Evolutionary conservation across 208 protist species (phyloP).

Genomic region (Trichomonas vaginalis): DNA sequence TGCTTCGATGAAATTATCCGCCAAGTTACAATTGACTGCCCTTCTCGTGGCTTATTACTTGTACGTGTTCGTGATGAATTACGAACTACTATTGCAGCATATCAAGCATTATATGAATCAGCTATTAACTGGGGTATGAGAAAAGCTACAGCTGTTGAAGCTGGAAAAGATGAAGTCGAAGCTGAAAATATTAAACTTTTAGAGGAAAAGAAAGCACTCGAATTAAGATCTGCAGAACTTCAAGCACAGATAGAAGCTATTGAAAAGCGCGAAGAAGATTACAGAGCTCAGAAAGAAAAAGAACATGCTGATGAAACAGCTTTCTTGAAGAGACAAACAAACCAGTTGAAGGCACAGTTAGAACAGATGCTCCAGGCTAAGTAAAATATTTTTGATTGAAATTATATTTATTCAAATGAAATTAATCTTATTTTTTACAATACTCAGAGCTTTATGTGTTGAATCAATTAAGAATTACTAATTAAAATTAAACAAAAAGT

Average conservation of each 20-base stretch:
- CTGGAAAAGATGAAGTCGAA: slow-evolving; percentile 56
- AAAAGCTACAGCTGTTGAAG: slow-evolving; percentile 86
- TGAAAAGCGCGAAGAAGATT: neutral
- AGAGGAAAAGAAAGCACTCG: neutral
- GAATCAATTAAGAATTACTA: too few relatives aligned
- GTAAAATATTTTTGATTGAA: neutral
- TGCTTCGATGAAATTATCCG: slow-evolving; percentile 83
- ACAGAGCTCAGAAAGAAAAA: neutral
- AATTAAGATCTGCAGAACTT: neutral
- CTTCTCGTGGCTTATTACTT: slow-evolving; percentile 79
- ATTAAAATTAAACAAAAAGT: too few relatives aligned
- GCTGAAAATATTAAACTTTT: neutral
- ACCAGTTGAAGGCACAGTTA: neutral
- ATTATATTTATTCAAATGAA: too few relatives aligned
- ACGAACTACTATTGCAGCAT: slow-evolving; percentile 62
- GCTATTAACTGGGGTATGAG: slow-evolving; percentile 70
- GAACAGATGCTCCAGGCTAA: neutral
- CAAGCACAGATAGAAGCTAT: neutral
- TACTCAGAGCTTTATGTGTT: too few relatives aligned
- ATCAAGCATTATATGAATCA: slow-evolving; percentile 59
- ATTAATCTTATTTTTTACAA: too few relatives aligned
- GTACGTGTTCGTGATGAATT: slow-evolving; percentile 81
- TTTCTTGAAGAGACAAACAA: neutral
- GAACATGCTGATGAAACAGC: neutral
- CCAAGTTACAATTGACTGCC: slow-evolving; percentile 85